A percentile compares a stretch with the other conserved stretches of the same genome.
Conservation (phyloP, 768 basidiomycete genomes). For the Boletus subcaerulescens region DNA sequence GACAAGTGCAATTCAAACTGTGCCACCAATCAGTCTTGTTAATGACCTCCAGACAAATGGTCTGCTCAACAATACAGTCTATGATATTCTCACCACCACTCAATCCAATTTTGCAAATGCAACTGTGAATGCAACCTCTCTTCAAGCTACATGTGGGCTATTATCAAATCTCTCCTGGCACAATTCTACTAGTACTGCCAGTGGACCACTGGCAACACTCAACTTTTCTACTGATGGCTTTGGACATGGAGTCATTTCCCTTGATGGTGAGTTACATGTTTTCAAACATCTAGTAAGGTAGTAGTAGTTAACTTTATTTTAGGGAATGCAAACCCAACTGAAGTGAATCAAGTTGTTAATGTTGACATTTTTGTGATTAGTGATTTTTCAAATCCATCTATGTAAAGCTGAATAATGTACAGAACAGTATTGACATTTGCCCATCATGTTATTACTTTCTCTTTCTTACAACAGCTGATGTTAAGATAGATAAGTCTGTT, state of each 20-base stretch:
- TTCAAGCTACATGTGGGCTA: constrained; percentile 8
- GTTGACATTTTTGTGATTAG: no score
- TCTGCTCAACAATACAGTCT: constrained; percentile 10
- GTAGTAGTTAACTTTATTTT: not conserved
- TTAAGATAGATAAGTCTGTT: constrained; percentile 3
- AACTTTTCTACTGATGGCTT: not conserved
- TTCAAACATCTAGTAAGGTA: no score
- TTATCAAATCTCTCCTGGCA: constrained; percentile 3
- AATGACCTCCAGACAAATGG: not conserved
- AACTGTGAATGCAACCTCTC: constrained; percentile 12
- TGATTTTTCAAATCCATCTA: not conserved
- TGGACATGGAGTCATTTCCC: not conserved
- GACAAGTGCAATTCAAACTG: not conserved
- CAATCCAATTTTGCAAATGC: not conserved
- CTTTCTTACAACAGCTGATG: constrained; percentile 8
- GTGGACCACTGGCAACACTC: not conserved
- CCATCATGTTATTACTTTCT: not conserved
- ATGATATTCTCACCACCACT: constrained; percentile 3
- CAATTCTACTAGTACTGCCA: not conserved
- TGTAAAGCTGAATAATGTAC: not conserved
- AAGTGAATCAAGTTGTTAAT: not conserved
- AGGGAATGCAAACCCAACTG: not conserved
- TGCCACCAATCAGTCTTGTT: constrained; percentile 1
- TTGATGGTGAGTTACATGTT: not conserved
- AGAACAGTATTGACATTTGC: not conserved